Base-by-base conservation (phyloP, 2,329 filamentous ascomycete genomes). In the Aspergillus eucalypticola region DNA sequence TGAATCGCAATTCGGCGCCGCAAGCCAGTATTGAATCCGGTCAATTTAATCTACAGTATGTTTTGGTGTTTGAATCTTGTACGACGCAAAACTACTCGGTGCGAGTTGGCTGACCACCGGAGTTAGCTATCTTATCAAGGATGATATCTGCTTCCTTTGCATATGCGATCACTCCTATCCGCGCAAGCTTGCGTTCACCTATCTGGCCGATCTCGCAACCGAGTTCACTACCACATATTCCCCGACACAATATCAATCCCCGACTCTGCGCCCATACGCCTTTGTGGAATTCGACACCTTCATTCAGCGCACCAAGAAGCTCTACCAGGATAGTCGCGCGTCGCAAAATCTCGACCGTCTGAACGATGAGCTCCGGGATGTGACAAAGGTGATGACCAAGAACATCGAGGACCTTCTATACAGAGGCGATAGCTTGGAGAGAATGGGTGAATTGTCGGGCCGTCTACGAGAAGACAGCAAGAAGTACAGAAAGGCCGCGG, bases 341-440 rank as follows among this genome's bases (percentile, higher is more conserved):
- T 87, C 91, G 13, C 90, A 93, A 79, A 98, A 98, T 78, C 86
- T 99, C 60, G 92, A 96, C 78, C 92, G 94, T 79, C 83, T 99
- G 66, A 98, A 99, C 74, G 92, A 97, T 73, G 96, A 99, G 83
- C 86, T 99, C 66, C 90, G 93, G 76, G 95, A 98, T 78, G 96
- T 99, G 58, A 98, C 95, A 1, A 93, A 97, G 80, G 93, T 99
- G 73, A 99, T 99, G 96, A 98, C 93, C 58, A 98, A 98, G 86
- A 99, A 99, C 77, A 98, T 99, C 68, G 95, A 99, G 82, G 95
- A 99, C 76, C 81, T 99, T 73, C 82, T 99, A 56, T 99, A 99
- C 76, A 84, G 96, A 63, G 95, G 95, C 27, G 95, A 99, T 75
- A 95, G 89, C 71, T 79, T 99, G 67, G 95, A 99, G 80, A 86